Evolutionary conservation across 305 asterid genomes (phyloP).

Genomic region (Fraxinus dipetala): DNA sequence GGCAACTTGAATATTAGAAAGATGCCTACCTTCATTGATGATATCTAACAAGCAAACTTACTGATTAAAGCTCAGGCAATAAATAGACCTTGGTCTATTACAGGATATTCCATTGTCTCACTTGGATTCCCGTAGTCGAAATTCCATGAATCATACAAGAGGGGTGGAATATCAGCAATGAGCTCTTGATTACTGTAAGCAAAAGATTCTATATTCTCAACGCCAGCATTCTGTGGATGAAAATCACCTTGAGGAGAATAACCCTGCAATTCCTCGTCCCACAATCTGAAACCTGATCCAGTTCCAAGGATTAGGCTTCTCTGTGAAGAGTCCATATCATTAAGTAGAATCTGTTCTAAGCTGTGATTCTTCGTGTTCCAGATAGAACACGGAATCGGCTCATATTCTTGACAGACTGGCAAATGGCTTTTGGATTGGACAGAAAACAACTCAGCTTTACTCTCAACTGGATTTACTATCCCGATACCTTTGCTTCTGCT

Average conservation of each 20-base stretch:
- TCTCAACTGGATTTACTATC: conserved; percentile 33
- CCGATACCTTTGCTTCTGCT: conserved; percentile 22
- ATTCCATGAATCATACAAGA: conserved; percentile 48
- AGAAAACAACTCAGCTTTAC: conserved; percentile 33
- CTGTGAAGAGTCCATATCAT: conserved; percentile 34
- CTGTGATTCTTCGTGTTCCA: conserved; percentile 38
- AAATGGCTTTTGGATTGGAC: conserved; percentile 37
- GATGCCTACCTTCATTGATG: conserved; percentile 25
- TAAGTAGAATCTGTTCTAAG: conserved; percentile 36
- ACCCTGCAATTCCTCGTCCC: conserved; percentile 42
- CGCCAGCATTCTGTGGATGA: conserved; percentile 27
- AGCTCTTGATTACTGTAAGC: conserved; percentile 38
- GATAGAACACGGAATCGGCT: conserved; percentile 30
- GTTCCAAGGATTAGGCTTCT: conserved; percentile 34
- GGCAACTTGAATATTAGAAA: conserved; percentile 30
- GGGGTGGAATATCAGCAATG: conserved; percentile 42
- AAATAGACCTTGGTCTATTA: conserved; percentile 65
- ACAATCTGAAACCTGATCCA: conserved; percentile 35
- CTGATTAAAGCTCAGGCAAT: conserved; percentile 42
- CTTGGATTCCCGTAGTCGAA: conserved; percentile 47
- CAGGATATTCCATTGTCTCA: conserved; percentile 61
- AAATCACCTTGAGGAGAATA: conserved; percentile 41
- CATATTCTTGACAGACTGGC: conserved; percentile 21
- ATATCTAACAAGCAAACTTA: conserved; percentile 10
- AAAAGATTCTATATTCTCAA: conserved; percentile 33